Base-by-base conservation (phyloP, 495 filamentous ascomycete species). In the Penicillium cinerascens region DNA sequence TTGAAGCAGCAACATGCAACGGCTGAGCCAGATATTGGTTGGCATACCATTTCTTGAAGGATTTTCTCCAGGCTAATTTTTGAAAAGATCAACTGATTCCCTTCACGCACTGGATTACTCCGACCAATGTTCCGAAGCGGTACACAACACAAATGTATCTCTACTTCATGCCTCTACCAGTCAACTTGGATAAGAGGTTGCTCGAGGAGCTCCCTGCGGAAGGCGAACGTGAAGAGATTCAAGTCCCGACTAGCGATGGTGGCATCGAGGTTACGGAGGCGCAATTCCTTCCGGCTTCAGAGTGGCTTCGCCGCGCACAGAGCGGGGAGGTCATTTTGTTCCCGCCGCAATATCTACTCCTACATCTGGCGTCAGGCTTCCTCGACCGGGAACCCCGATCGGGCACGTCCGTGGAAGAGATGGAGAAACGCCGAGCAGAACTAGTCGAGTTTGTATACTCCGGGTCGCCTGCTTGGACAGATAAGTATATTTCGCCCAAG, bases 91-190 rank as follows among this genome's bases (percentile, higher is more conserved):
- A 73, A 43, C 73, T 98, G 23, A 75, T 89, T 21, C 92, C 92
- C 0, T 96, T 95, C 65, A 95, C 90, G 0, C 83, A 86, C 44
- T 97, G 93, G 93, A 78, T 97, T 37, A 97, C 93, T 2, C 93
- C 93, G 0, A 69, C 74, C 3, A 78, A 80, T 54, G 69, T 86
- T 2, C 79, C 84, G 1, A 87, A 84, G 60, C 80, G 93, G 17
- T 98, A 89, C 64, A 87, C 87, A 1, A 96, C 91, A 7, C 91
- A 96, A 64, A 96, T 98, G 91, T 98, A 97, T 64, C 61, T 98
- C 7, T 93, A 96, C 67, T 87, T 96, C 71, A 77, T 96, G n/a
- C 91, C 93, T 0, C 71, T 91, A 0, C 71, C 75, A 4, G 58
- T 76, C 1, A 70, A 77, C 11, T 66, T 70, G 18, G 59, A 71